Evolutionary conservation across 352 stramenopile genomes (phyloP).

Genomic region (Aphanomyces invadans): DNA sequence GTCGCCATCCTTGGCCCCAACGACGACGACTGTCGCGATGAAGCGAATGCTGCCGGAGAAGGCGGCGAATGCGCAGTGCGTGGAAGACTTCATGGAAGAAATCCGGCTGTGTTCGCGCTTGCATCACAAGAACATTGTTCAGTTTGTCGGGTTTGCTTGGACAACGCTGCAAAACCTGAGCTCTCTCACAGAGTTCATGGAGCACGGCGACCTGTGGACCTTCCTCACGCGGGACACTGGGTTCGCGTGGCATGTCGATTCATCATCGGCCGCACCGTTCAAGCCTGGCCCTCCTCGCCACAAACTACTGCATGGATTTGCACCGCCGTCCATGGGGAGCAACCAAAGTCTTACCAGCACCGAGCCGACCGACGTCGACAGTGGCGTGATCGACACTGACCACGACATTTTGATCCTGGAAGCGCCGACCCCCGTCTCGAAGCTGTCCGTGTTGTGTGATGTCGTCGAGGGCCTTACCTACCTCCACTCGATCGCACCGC

Average conservation of each 20-base stretch:
- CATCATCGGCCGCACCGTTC: not conserved
- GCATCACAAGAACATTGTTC: conserved; percentile 7
- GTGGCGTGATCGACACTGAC: not conserved
- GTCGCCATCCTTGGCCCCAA: not conserved
- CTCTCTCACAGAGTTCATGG: conserved; percentile 31
- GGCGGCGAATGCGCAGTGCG: not conserved
- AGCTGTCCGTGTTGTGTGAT: conserved; percentile 15
- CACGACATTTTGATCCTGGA: not conserved
- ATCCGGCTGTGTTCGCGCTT: conserved; percentile 13
- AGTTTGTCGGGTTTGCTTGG: conserved; percentile 3
- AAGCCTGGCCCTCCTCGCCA: not conserved
- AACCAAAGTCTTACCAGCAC: not conserved
- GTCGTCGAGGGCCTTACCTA: conserved; percentile 20
- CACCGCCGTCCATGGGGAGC: not conserved
- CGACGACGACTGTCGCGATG: conserved; percentile 11
- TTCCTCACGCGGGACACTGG: conserved; percentile 8
- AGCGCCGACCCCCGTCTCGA: not conserved
- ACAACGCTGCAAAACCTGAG: conserved; percentile 26
- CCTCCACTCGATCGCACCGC: conserved; percentile 11
- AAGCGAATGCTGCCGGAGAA: conserved; percentile 11
- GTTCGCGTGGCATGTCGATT: conserved; percentile 6
- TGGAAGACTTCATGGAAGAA: conserved; percentile 23
- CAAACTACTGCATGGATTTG: not conserved
- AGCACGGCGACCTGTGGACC: conserved; percentile 31
- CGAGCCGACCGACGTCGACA: too few relatives aligned